Evolutionary conservation across 441 rosid genomes (phyloP), one percentile per base, ranked within the genome.

Genomic region (Breynia disticha): DNA sequence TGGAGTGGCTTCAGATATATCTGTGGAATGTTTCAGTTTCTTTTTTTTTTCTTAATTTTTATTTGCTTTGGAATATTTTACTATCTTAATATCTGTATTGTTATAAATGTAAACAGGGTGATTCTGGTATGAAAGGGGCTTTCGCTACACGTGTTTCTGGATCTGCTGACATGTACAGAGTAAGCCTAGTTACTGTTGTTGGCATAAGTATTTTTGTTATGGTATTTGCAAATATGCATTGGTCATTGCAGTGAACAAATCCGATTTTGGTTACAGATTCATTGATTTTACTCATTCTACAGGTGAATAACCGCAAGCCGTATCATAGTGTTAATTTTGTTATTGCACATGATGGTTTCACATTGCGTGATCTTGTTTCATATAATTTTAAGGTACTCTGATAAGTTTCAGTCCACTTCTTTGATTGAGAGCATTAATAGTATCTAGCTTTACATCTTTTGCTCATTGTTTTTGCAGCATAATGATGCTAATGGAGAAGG

Each of bases 401-500:
- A 14, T 1, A 17, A 8, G 19, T 13, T 7, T 11, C 16, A n/a
- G 35, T 16, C 37, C 16, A 51, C 54, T 56, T 19, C 16, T 62
- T 52, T 56, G 47, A 22, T 67, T 64, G 8, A 50, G 7, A 46
- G 46, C 9, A 12, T 41, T 50, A 45, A 16, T 52, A 56, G 32
- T 57, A 19, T 17, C 24, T 41, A 5, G 16, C 28, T 49, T 17
- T 50, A 57, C 19, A n/a, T 43, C 51, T 48, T 37, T 54, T 46
- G 49, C 32, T 37, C 57, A 9, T 59, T 41, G 51, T 45, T 67
- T 63, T 66, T 62, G 48, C 80, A 91, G 97, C 96, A 91, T 72
- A 91, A 91, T 65, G 91, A 86, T 46, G 98, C 90, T 54, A 91
- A 91, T 72, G 98, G 98, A 57, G 98, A 91, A 75, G 86, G 86